Evolutionary conservation across 2,329 filamentous ascomycete genomes (phyloP), one percentile per base, ranked within the genome.

Genomic region (Teratosphaeria destructans): DNA sequence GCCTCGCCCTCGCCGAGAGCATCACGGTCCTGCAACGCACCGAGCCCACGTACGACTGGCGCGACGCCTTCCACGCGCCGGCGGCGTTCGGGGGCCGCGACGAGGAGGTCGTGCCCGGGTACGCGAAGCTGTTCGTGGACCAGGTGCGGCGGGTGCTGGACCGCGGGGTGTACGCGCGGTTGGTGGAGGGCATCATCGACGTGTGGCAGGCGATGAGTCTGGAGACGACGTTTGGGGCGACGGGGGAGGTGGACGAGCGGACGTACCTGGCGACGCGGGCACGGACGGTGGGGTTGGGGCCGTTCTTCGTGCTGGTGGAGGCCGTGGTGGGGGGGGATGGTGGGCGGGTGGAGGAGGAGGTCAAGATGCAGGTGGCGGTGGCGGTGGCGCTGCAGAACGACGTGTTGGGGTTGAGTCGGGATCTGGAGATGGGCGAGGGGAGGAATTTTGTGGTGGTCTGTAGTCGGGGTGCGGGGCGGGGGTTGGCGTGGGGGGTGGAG

Each of bases 1-100:
- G 34, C 19, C 27, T 34, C 8, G 57, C 57, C n/a, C 57, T 59
- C 19, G 49, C 11, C 16, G 57, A 59, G 16, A 59, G 57, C 27
- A 54, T 54, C 10, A 16, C 35, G 3, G 55, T 55, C 23, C 59
- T 57, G 7, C n/a, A 43, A 16, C 35, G 32, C 14, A 57, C n/a
- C 14, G 35, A 29, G 8, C 16, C 27, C 16, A 32, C 26, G 14
- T 29, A 23, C 34, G 58, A 37, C 49, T 47, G 14, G 8, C 32
- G 43, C 43, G 37, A 43, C 8, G 37, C 34, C 12, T 34, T 34
- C 19, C 55, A 56, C 54, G 57, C 29, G 26, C 43, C 47, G 3
- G 43, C 34, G 5, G 56, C 14, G 7, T 39, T 52, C 54, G 47
- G 52, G 12, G 32, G 16, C 12, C 12, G 37, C 12, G 54, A 26